Evolutionary conservation across 1,284 basidiomycete species (phyloP), one percentile per base, ranked within the genome.

Genomic region (Cryptococcus depauperatus): DNA sequence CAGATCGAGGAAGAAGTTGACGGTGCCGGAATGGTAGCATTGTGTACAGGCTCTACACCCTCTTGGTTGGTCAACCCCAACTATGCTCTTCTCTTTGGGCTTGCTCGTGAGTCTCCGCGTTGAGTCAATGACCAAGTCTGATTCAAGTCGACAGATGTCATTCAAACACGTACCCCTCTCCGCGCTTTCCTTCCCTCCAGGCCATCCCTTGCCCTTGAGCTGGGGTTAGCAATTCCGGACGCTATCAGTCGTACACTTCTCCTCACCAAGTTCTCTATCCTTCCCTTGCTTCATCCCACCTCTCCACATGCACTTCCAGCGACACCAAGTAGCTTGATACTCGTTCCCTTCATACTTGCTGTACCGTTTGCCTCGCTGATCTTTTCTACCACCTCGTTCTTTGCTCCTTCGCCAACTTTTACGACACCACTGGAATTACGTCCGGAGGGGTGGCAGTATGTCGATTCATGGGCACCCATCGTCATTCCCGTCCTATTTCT

Each of bases 241-340:
- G 66, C 66, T 2, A 59, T 70, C 43, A 64, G 66, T 41, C 60
- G 69, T 55, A 58, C 66, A 2, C 60, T 71, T 5, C 62, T 71
- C 39, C 54, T 70, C 5, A 70, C 69, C 7, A 48, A 55, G 14
- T 67, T 70, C 58, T 62, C 67, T 23, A 44, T 69, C 38, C 40
- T 67, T 3, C 61, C 69, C 5, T 50, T 68, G 34, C 49, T 66
- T 1, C 50, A 56, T 27, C 47, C 54, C 1, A 21, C 47, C 6
- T 43, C 54, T 4, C 37, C 38, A 25, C 43, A 48, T 11, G 35
- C 47, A 2, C 58, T 69, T 7, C 60, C 58, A 2, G 41, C 57
- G 1, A 69, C 67, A 4, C 59, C 66, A 11, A 48, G 57, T 5
- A 57, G 64, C 1, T 57, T 71, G 45, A 35, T 69, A 4, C 57